phyloP scores from a whole-genome alignment of 2,329 filamentous ascomycete species.

The Hawksworthiomyces lignivorus region DNA sequence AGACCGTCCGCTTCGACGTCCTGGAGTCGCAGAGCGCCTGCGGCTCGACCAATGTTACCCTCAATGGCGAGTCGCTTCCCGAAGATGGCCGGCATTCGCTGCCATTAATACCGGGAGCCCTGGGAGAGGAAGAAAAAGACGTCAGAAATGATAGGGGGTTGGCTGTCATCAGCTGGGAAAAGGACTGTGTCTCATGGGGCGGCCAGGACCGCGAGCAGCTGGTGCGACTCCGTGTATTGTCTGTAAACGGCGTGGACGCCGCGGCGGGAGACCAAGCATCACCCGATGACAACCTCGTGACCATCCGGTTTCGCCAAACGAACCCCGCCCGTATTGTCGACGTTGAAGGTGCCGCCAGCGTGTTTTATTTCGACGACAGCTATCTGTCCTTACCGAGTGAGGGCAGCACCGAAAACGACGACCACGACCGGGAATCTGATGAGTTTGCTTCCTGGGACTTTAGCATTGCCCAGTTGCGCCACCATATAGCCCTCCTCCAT shows the following conservation, averaged over 20 bases:
- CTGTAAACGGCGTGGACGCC: slow-evolving; percentile 32
- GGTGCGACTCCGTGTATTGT: slow-evolving; percentile 35
- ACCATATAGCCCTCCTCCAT: slow-evolving; percentile 5
- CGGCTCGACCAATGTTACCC: slow-evolving; percentile 36
- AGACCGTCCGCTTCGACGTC: slow-evolving; percentile 37
- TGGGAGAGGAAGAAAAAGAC: background rate
- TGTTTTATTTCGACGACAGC: slow-evolving; percentile 16
- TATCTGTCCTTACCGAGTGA: no score
- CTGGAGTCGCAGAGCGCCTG: slow-evolving; percentile 37
- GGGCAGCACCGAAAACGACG: background rate
- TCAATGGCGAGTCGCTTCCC: slow-evolving; percentile 36
- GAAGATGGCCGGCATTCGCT: slow-evolving; percentile 37
- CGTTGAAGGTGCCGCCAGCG: slow-evolving; percentile 32
- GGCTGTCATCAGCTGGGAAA: slow-evolving; percentile 38
- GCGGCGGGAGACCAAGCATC: background rate
- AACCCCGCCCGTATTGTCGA: slow-evolving; percentile 33
- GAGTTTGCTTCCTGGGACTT: slow-evolving; percentile 13
- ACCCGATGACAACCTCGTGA: slow-evolving; percentile 29
- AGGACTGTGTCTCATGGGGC: slow-evolving; percentile 36
- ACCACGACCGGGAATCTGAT: slow-evolving; percentile 8
- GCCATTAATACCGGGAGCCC: slow-evolving; percentile 25
- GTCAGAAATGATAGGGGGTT: no score
- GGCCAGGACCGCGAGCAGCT: slow-evolving; percentile 33
- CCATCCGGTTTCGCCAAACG: slow-evolving; percentile 38
- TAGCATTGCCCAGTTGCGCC: slow-evolving; percentile 10